Evolutionary conservation across 2,329 filamentous ascomycete genomes (phyloP).

Genomic region (Sporothrix dimorphospora): DNA sequence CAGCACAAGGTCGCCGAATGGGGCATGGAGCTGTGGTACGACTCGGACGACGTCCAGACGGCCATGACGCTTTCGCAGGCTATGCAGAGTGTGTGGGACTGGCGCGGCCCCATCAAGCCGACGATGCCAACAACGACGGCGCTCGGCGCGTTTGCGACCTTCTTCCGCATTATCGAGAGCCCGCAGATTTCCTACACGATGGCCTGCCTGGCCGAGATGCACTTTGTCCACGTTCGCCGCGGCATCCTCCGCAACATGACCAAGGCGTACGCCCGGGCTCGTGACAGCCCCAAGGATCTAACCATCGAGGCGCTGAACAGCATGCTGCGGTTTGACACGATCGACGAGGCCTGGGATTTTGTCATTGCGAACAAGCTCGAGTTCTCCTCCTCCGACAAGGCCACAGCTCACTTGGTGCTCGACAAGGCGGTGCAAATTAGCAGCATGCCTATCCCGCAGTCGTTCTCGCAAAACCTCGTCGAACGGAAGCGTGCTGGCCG

Average conservation of each 20-base stretch:
- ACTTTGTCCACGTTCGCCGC: constrained; percentile 64
- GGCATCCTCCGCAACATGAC: constrained; percentile 60
- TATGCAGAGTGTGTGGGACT: constrained; percentile 60
- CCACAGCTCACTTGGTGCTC: constrained; percentile 48
- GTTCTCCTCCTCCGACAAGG: constrained; percentile 50
- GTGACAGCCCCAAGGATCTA: constrained; percentile 62
- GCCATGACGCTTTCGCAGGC: constrained; percentile 64
- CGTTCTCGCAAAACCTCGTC: constrained; percentile 60
- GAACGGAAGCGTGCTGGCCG: constrained; percentile 61
- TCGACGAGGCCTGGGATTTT: constrained; percentile 67
- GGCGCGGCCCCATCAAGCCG: constrained; percentile 60
- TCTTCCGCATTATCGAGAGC: constrained; percentile 63
- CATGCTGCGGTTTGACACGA: constrained; percentile 68
- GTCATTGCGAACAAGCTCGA: constrained; percentile 60
- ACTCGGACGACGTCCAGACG: constrained; percentile 62
- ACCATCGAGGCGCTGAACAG: constrained; percentile 59
- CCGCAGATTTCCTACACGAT: constrained; percentile 66
- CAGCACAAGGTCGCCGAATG: constrained; percentile 59
- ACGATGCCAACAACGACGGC: constrained; percentile 53
- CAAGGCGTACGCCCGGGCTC: constrained; percentile 58
- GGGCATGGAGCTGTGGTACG: constrained; percentile 57
- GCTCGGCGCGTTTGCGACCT: constrained; percentile 55
- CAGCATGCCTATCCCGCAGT: constrained; percentile 55
- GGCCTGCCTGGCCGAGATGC: constrained; percentile 70
- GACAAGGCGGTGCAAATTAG: constrained; percentile 50